phyloP scores from a whole-genome alignment of 108 stramenopile genomes.

The Fistulifera solaris region DNA sequence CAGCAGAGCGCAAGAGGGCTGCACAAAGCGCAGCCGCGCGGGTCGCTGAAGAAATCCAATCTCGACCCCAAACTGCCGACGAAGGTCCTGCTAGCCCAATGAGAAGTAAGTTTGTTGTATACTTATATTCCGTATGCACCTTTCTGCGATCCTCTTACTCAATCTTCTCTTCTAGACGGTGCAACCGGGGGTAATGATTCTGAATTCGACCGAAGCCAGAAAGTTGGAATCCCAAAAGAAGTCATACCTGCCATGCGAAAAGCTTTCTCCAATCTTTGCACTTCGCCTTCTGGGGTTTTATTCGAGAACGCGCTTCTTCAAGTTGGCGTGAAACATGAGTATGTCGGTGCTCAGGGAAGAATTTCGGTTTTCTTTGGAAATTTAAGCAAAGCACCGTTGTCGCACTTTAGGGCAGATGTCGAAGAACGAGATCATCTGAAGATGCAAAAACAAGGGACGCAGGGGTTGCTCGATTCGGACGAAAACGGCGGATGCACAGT shows the following conservation, averaged over 20 bases:
- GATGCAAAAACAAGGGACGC: slow-evolving; percentile 80
- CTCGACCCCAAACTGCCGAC: slow-evolving; percentile 24
- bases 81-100: slow-evolving; percentile 46
- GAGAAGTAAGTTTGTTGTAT: slow-evolving; percentile 27
- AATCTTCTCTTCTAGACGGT: slow-evolving; percentile 7
- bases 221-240: slow-evolving; percentile 81
- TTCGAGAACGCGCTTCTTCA: slow-evolving; percentile 83
- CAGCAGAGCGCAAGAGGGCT: slow-evolving; percentile 66
- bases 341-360: slow-evolving; percentile 82
- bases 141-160: not conserved
- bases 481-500: slow-evolving; percentile 75
- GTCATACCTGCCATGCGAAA: slow-evolving; percentile 86
- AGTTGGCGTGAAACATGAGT: slow-evolving; percentile 86
- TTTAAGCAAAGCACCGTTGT: slow-evolving; percentile 51
- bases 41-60: slow-evolving; percentile 44
- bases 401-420: slow-evolving; percentile 62
- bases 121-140: not conserved
- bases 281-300: slow-evolving; percentile 76
- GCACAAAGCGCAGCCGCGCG: slow-evolving; percentile 58
- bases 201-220: slow-evolving; percentile 5
- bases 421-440: slow-evolving; percentile 75
- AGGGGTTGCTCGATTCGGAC: slow-evolving; percentile 67
- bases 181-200: slow-evolving; percentile 2
- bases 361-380: slow-evolving; percentile 88
- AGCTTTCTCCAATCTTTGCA: slow-evolving; percentile 82